phyloP scores from a whole-genome alignment of 441 rosid species.

The Euphorbia schlechtendalii region DNA sequence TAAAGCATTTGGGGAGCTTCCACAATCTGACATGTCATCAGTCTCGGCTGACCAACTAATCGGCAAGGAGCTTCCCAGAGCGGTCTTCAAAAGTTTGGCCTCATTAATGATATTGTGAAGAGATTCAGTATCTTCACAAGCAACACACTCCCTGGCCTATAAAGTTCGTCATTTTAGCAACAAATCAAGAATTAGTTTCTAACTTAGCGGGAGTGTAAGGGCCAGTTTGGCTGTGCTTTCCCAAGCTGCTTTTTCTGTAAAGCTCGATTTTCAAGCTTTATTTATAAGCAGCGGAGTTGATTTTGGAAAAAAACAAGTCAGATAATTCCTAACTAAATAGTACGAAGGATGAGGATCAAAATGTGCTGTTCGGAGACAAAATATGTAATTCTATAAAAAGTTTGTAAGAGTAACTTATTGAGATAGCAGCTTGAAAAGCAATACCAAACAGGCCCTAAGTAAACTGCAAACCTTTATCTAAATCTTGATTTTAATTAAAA shows the following conservation, averaged over 20 bases:
- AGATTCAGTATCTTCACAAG: constrained; percentile 33
- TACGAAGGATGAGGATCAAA: too few relatives aligned
- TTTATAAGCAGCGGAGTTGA: too few relatives aligned
- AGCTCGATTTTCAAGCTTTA: too few relatives aligned
- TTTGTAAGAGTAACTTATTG: too few relatives aligned
- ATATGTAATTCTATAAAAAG: too few relatives aligned
- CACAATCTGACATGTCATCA: constrained; percentile 38
- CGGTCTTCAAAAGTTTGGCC: constrained; percentile 80
- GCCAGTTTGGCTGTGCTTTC: too few relatives aligned
- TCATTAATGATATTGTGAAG: constrained; percentile 57
- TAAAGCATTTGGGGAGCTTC: constrained; percentile 14
- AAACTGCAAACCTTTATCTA: not conserved
- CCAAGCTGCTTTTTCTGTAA: too few relatives aligned
- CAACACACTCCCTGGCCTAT: constrained; percentile 54
- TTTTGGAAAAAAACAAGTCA: too few relatives aligned
- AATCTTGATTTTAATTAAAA: not conserved
- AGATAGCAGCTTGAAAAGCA: too few relatives aligned
- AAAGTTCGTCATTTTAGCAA: constrained; percentile 11
- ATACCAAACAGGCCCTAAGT: too few relatives aligned
- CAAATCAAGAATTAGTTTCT: not conserved
- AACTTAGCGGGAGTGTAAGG: not conserved
- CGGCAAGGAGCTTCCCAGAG: constrained; percentile 82
- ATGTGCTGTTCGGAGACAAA: too few relatives aligned
- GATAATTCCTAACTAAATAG: too few relatives aligned
- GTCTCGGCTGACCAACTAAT: constrained; percentile 88